Percentiles rank a stretch among this genome's conserved stretches.
These are phyloP conservation scores for Dryas integrifolia DNA, from an alignment of 331 rosid species.

Conservation along the genomic window DNA sequence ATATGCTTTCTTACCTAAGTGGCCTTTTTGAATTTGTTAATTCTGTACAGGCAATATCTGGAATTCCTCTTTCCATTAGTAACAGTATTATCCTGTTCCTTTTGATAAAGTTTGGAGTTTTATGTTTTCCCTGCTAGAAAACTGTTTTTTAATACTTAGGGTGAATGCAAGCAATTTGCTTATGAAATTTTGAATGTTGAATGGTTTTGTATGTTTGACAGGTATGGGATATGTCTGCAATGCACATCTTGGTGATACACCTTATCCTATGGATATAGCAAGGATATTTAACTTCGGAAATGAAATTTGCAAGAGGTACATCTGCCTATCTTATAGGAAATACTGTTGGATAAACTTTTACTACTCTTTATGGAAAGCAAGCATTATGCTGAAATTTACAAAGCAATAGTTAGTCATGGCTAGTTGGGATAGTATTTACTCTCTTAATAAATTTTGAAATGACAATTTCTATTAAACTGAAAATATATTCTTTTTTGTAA, in stretches of 20 bases:
- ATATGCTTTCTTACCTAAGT: not conserved
- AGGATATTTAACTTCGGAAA: conserved; percentile 76
- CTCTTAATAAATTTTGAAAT: too few relatives aligned
- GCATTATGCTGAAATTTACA: not conserved
- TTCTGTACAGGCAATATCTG: too few relatives aligned
- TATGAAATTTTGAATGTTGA: not conserved
- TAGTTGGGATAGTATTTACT: too few relatives aligned
- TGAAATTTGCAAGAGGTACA: conserved; percentile 75
- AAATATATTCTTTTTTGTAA: too few relatives aligned
- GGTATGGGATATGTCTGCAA: conserved; percentile 80
- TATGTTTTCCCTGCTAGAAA: too few relatives aligned
- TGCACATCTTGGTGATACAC: conserved; percentile 59
- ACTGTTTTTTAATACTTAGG: too few relatives aligned
- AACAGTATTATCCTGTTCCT: too few relatives aligned
- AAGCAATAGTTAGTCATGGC: too few relatives aligned
- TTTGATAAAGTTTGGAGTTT: too few relatives aligned
- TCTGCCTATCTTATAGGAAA: conserved; percentile 17
- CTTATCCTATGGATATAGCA: conserved; percentile 73
- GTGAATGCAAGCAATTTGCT: not conserved
- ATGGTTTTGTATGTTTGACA: conserved; percentile 34
- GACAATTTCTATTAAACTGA: too few relatives aligned
- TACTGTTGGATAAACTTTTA: not conserved
- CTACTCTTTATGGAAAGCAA: not conserved
- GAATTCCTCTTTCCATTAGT: too few relatives aligned
- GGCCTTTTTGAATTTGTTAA: conserved; percentile 11